Evolutionary conservation across 331 rosid species (phyloP).

Genomic region (Pyracantha coccinea): DNA sequence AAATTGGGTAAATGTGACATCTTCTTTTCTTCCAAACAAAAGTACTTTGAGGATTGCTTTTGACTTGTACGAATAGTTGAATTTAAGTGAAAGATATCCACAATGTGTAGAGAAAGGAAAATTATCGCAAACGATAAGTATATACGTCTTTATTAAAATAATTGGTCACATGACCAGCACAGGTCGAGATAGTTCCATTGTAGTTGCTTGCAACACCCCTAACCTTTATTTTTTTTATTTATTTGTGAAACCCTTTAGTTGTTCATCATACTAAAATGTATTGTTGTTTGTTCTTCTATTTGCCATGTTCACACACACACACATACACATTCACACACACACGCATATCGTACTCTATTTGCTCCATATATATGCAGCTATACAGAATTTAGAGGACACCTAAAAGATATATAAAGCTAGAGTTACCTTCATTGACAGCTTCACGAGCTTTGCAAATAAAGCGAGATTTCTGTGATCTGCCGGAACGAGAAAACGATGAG

Average conservation of each 20-base stretch:
- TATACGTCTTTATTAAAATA: neutral
- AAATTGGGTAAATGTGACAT: neutral
- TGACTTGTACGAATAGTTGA: neutral
- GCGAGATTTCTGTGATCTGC: slow-evolving; percentile 25
- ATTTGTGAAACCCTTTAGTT: neutral
- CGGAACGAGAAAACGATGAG: slow-evolving; percentile 21
- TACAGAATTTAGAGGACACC: neutral
- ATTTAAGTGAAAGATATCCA: neutral
- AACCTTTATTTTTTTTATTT: too few relatives aligned
- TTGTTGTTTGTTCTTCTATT: neutral
- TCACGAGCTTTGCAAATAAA: slow-evolving; percentile 81
- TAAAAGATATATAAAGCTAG: neutral
- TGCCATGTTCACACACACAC: neutral
- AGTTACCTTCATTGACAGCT: slow-evolving; percentile 57
- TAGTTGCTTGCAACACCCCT: neutral
- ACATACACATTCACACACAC: neutral
- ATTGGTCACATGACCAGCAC: neutral
- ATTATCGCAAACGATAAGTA: neutral
- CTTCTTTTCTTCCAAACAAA: neutral
- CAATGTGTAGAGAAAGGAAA: neutral
- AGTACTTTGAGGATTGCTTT: neutral
- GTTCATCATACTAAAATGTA: neutral
- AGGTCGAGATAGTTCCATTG: neutral
- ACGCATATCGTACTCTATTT: too few relatives aligned
- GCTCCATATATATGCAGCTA: neutral